phyloP scores from a whole-genome alignment of 139 green algal genomes.

The Chara braunii region DNA sequence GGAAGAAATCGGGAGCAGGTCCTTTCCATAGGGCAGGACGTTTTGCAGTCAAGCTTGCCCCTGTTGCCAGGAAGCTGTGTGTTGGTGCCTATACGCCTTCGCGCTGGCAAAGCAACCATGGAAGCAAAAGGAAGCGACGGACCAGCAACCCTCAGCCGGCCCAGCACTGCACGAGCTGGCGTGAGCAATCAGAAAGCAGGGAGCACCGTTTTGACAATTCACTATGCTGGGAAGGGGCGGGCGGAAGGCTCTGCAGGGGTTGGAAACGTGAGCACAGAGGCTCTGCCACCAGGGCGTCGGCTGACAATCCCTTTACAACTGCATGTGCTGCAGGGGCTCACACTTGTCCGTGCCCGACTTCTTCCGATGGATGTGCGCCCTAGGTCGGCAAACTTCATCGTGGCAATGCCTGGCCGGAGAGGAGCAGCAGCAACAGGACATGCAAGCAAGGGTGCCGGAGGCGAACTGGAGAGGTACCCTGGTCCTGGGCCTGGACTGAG shows the following conservation, averaged over 20 bases:
- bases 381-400: background rate
- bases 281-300: constrained; percentile 12
- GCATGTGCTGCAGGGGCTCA: constrained; percentile 21
- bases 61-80: constrained; percentile 24
- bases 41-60: constrained; percentile 1
- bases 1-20: constrained; percentile 28
- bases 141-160: no score
- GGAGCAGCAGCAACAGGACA: constrained; percentile 3
- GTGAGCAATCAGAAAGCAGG: constrained; percentile 27
- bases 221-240: constrained; percentile 30
- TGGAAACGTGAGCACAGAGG: background rate
- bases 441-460: constrained; percentile 18
- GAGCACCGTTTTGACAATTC: constrained; percentile 7
- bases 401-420: background rate
- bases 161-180: no score
- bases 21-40: background rate
- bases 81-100: constrained; percentile 17
- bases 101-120: no score
- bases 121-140: no score
- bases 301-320: constrained; percentile 29
- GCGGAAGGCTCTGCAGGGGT: no score
- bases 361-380: constrained; percentile 11
- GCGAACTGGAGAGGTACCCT: no score
- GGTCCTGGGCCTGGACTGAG: no score
- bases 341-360: constrained; percentile 13